Conservation (phyloP, 2,329 filamentous ascomycete species). For the Aspergillus costaricaensis region DNA sequence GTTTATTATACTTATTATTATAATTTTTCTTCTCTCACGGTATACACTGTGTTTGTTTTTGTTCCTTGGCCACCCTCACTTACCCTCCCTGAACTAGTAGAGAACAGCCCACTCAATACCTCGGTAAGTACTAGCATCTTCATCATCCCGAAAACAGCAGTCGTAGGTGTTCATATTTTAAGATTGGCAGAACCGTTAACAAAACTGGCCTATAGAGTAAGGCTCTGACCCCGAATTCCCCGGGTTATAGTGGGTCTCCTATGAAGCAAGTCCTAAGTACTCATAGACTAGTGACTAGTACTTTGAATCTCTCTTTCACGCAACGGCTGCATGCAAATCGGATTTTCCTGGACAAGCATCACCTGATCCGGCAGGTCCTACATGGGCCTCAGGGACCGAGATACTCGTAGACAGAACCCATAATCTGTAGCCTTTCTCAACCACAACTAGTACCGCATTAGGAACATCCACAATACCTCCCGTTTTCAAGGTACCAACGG, state of each 20-base stretch:
- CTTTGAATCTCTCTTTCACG: background rate
- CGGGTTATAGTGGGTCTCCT: background rate
- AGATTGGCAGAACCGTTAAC: background rate
- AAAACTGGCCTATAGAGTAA: background rate
- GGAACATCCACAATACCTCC: background rate
- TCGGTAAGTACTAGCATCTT: background rate
- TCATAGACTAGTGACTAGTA: background rate
- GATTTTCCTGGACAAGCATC: background rate
- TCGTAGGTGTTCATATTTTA: background rate
- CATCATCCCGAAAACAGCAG: background rate
- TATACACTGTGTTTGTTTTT: background rate
- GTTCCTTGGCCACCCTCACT: background rate
- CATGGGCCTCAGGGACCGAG: background rate
- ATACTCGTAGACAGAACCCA: background rate
- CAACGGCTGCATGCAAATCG: background rate
- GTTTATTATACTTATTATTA: background rate
- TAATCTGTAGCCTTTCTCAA: background rate
- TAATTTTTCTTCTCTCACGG: background rate
- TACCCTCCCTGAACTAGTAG: no score
- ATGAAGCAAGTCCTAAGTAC: slow-evolving; percentile 1
- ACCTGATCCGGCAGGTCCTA: slow-evolving; percentile 19
- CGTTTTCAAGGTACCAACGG: no score
- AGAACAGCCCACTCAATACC: background rate
- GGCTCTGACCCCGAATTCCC: background rate
- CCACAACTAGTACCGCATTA: background rate